A percentile compares a stretch with the other conserved stretches of the same genome.
These are phyloP conservation scores for Moelleriella libera DNA, from an alignment of 2,329 filamentous ascomycete species.

Conservation along the genomic window DNA sequence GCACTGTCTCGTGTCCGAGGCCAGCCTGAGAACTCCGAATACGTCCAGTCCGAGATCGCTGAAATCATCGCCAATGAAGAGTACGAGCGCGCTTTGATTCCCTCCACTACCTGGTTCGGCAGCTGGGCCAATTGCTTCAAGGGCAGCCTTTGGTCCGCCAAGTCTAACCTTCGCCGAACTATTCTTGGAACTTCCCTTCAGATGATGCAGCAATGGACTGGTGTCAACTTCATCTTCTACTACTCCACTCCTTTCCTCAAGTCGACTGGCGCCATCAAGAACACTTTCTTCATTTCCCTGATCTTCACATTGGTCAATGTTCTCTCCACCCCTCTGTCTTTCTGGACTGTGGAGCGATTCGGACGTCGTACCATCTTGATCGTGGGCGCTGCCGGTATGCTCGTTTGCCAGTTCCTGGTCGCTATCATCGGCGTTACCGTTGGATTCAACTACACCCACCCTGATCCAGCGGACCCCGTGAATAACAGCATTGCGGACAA, in stretches of 20 bases:
- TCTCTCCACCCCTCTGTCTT: conserved; percentile 70
- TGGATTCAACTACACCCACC: conserved; percentile 35
- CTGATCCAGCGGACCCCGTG: conserved; percentile 25
- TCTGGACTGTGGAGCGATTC: conserved; percentile 71
- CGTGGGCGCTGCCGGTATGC: conserved; percentile 67
- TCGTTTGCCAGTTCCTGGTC: conserved; percentile 76
- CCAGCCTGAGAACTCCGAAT: conserved; percentile 57
- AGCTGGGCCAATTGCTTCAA: conserved; percentile 58
- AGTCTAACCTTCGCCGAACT: conserved; percentile 56
- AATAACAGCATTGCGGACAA: conserved; percentile 30
- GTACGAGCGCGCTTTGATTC: conserved; percentile 61
- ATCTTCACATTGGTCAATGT: conserved; percentile 85
- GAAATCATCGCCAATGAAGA: conserved; percentile 83
- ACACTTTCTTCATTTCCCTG: conserved; percentile 72
- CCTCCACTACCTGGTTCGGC: conserved; percentile 47
- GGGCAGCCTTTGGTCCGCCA: conserved; percentile 46
- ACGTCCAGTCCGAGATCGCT: conserved; percentile 68
- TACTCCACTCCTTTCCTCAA: conserved; percentile 77
- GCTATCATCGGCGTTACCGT: conserved; percentile 58
- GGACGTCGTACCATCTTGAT: conserved; percentile 73
- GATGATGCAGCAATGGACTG: conserved; percentile 75
- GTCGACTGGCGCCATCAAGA: conserved; percentile 58
- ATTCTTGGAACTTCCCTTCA: conserved; percentile 60
- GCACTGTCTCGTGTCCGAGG: conserved; percentile 58
- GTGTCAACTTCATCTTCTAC: conserved; percentile 90